These are phyloP conservation scores for Russula earlei DNA, from an alignment of 768 basidiomycete species.

Conservation along the genomic window DNA sequence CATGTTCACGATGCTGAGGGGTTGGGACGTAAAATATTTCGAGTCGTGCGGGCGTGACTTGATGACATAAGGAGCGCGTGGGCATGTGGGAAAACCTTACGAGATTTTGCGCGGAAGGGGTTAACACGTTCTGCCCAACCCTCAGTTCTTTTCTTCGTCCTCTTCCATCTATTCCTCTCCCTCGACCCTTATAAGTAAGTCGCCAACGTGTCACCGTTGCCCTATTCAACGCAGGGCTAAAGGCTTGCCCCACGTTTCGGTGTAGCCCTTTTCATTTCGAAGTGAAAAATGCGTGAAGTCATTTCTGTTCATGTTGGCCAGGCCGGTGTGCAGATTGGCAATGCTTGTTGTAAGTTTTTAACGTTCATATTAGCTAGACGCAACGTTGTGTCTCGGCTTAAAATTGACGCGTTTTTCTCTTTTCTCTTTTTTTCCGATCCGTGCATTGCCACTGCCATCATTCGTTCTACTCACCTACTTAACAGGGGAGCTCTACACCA, in stretches of 20 bases:
- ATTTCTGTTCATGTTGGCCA: slow-evolving; percentile 98
- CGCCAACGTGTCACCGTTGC: slow-evolving; percentile 8
- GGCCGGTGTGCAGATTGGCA: slow-evolving; percentile 96
- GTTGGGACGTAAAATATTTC: neutral
- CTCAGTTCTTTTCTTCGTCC: slow-evolving; percentile 33
- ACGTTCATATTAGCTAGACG: neutral
- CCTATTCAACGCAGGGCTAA: neutral
- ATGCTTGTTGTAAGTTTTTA: slow-evolving; percentile 86
- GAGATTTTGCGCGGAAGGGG: slow-evolving; percentile 8
- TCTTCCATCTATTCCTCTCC: slow-evolving; percentile 27
- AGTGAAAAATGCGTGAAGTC: slow-evolving; percentile 77
- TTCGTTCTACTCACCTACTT: slow-evolving; percentile 15
- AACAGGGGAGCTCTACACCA: slow-evolving; percentile 94
- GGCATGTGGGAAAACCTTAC: slow-evolving; percentile 12
- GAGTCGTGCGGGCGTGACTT: too few species aligned
- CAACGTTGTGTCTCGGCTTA: slow-evolving; percentile 17
- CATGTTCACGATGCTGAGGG: too few species aligned
- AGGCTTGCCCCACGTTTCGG: neutral
- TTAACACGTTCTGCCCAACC: slow-evolving; percentile 24
- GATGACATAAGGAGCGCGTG: neutral
- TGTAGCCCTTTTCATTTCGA: slow-evolving; percentile 14
- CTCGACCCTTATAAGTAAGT: slow-evolving; percentile 21
- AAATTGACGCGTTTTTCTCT: slow-evolving; percentile 9
- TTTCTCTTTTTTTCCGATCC: neutral
- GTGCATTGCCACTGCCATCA: neutral